phyloP scores from a whole-genome alignment of 2,329 filamentous ascomycete species.

The Verticillium albo-atrum region DNA sequence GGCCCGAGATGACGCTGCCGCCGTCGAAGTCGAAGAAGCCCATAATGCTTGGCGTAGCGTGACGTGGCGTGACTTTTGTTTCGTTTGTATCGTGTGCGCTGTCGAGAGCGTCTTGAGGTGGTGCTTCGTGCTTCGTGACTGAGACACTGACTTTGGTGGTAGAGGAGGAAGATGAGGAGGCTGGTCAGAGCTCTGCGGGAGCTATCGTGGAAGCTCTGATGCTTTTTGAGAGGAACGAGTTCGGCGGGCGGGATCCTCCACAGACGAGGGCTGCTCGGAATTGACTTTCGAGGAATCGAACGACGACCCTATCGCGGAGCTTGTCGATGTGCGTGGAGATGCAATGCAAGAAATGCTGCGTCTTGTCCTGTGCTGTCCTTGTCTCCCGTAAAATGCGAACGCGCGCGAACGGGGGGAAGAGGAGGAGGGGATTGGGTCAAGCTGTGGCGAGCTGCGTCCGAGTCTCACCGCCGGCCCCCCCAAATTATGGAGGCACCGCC shows the following conservation, averaged over 20 bases:
- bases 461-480: background rate
- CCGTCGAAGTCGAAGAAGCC: constrained; percentile 14
- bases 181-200: background rate
- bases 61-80: background rate
- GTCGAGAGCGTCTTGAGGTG: background rate
- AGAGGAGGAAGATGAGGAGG: background rate
- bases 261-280: background rate
- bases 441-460: background rate
- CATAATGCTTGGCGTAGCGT: constrained; percentile 1
- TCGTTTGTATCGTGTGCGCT: background rate
- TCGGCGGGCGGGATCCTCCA: background rate
- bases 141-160: background rate
- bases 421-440: constrained; percentile 1
- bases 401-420: background rate
- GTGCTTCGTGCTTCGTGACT: background rate
- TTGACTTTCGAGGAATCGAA: background rate
- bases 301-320: background rate
- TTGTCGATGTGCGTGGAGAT: background rate
- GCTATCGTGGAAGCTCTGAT: background rate
- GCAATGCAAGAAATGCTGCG: constrained; percentile 4
- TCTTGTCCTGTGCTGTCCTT: background rate
- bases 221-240: background rate
- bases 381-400: background rate
- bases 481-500: background rate
- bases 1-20: constrained; percentile 10